Percentiles rank a stretch among this genome's conserved stretches.
These are phyloP conservation scores for Pyrenopolyporus hunteri DNA, from an alignment of 495 filamentous ascomycete species.

Conservation along the genomic window DNA sequence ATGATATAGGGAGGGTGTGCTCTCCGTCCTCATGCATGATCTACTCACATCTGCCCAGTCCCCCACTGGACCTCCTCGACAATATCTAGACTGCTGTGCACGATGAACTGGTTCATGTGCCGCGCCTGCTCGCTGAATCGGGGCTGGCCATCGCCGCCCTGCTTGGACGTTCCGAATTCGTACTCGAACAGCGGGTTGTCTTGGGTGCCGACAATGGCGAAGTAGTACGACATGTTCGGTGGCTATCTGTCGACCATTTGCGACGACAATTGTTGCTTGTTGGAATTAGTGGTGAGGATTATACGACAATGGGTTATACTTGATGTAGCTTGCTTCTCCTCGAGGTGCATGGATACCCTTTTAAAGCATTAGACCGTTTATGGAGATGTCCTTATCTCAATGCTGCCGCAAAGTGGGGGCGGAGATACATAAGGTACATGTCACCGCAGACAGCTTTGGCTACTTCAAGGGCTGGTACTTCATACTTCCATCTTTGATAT, in stretches of 20 bases:
- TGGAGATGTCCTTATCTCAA: no score
- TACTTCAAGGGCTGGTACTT: no score
- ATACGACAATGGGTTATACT: no score
- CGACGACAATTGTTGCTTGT: background rate
- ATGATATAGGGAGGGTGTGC: no score
- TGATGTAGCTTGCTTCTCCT: no score
- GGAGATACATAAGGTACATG: conserved; percentile 1
- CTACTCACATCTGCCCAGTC: conserved; percentile 74
- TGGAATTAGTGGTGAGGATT: background rate
- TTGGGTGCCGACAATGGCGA: conserved; percentile 89
- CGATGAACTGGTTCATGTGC: conserved; percentile 96
- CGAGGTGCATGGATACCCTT: no score
- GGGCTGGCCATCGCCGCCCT: conserved; percentile 88
- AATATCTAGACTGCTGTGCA: conserved; percentile 89
- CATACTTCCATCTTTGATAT: no score
- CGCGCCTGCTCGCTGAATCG: conserved; percentile 84
- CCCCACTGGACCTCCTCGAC: conserved; percentile 96
- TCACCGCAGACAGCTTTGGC: no score
- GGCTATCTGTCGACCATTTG: conserved; percentile 45
- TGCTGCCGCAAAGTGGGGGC: background rate
- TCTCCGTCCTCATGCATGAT: no score
- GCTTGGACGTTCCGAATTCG: conserved; percentile 94
- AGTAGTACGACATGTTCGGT: conserved; percentile 87
- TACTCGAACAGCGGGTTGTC: conserved; percentile 95
- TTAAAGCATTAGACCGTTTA: no score